Percentiles rank a stretch among this genome's conserved stretches.
These are phyloP conservation scores for Kluyveromyces sp. DNA, from an alignment of 1,139 yeast genomes.

Conservation along the genomic window DNA sequence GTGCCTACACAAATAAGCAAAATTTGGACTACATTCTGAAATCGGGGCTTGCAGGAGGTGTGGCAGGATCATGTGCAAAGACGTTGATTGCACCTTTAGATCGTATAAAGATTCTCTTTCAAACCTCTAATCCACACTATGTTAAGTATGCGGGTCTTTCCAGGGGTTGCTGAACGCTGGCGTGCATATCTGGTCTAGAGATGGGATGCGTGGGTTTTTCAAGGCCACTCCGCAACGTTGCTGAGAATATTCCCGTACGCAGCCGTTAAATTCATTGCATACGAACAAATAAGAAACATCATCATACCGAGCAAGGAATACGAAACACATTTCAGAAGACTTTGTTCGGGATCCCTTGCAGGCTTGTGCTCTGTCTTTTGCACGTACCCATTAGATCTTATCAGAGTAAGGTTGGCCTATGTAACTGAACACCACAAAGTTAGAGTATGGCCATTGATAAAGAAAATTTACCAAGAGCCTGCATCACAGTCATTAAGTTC, in stretches of 20 bases:
- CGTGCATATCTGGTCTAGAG: conserved; percentile 51
- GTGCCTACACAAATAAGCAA: conserved; percentile 43
- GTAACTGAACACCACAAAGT: conserved; percentile 58
- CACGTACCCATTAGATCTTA: conserved; percentile 87
- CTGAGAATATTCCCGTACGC: conserved; percentile 93
- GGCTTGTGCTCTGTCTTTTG: conserved; percentile 81
- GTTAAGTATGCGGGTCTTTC: conserved; percentile 66
- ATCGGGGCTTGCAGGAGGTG: conserved; percentile 90
- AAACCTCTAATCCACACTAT: conserved; percentile 89
- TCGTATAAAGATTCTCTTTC: conserved; percentile 88
- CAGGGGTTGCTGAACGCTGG: conserved; percentile 72
- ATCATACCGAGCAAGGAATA: conserved; percentile 65
- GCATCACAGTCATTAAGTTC: conserved; percentile 34
- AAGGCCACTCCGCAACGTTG: conserved; percentile 92
- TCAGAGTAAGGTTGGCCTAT: conserved; percentile 87
- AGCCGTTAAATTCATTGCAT: conserved; percentile 93
- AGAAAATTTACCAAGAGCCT: conserved; percentile 52
- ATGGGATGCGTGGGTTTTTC: conserved; percentile 79
- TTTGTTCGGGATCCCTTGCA: conserved; percentile 83
- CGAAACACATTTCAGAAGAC: conserved; percentile 76
- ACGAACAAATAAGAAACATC: conserved; percentile 79
- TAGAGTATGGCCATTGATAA: conserved; percentile 46
- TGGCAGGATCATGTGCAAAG: conserved; percentile 93
- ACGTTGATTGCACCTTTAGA: conserved; percentile 93
- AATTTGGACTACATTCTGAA: conserved; percentile 70